Percentiles rank a stretch among this genome's conserved stretches.
phyloP scores from a whole-genome alignment of 208 protist species.

The Leishmania turanica region DNA sequence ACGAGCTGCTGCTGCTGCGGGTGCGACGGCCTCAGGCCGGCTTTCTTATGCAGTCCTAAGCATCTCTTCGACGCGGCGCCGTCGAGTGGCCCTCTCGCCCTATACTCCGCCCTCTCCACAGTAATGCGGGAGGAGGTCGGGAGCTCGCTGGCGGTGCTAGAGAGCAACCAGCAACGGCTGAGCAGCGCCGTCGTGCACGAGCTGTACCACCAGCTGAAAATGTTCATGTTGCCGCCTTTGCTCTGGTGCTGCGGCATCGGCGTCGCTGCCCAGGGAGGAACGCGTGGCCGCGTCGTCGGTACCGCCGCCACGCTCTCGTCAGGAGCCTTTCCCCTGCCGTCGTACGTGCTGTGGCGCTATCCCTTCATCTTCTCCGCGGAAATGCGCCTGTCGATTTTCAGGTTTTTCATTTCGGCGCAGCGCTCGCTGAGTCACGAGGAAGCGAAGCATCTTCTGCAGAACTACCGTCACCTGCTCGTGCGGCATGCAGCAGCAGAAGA shows the following conservation, averaged over 20 bases:
- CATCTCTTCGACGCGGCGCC: slow-evolving; percentile 36
- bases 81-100: slow-evolving; percentile 11
- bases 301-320: slow-evolving; percentile 1
- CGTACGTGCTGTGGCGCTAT: slow-evolving; percentile 73
- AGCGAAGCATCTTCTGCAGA: slow-evolving; percentile 20
- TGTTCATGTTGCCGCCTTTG: slow-evolving; percentile 61
- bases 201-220: slow-evolving; percentile 57
- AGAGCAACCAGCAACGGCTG: slow-evolving; percentile 49
- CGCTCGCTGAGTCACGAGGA: slow-evolving; percentile 38
- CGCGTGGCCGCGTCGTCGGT: not conserved
- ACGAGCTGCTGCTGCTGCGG: slow-evolving; percentile 13
- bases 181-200: slow-evolving; percentile 76
- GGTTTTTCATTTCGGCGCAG: slow-evolving; percentile 55
- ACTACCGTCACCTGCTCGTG: slow-evolving; percentile 23
- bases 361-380: slow-evolving; percentile 67
- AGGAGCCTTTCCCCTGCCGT: slow-evolving; percentile 36
- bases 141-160: slow-evolving; percentile 8
- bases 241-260: slow-evolving; percentile 36
- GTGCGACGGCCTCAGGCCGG: slow-evolving; percentile 18
- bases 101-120: slow-evolving; percentile 21
- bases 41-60: slow-evolving; percentile 35
- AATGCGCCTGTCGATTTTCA: slow-evolving; percentile 61
- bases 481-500: not conserved
- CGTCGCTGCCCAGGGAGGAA: not conserved
- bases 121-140: slow-evolving; percentile 15